phyloP scores from a whole-genome alignment of 2,329 filamentous ascomycete species.

The Amauroascus verrucosus region DNA sequence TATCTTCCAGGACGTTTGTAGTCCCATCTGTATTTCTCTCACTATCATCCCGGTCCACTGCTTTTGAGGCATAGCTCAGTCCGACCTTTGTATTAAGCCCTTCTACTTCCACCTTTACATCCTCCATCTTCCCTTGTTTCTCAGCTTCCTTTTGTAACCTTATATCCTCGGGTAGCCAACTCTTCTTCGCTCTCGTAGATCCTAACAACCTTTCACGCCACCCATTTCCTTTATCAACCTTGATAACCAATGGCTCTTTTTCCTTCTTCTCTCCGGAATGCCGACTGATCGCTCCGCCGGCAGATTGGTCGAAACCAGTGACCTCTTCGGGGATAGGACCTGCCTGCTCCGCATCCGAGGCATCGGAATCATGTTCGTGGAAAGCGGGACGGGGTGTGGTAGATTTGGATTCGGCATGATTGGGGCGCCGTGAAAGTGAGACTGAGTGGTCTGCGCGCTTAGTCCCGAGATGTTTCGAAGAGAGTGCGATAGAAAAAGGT shows the following conservation, averaged over 20 bases:
- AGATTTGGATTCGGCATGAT: constrained; percentile 8
- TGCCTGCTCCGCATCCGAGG: constrained; percentile 33
- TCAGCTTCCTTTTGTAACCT: constrained; percentile 39
- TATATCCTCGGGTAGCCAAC: constrained; percentile 49
- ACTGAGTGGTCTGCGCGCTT: constrained; percentile 16
- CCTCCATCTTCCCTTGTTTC: constrained; percentile 25
- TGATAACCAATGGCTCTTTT: constrained; percentile 60
- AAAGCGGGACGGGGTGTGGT: constrained; percentile 16
- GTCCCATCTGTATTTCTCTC: constrained; percentile 24
- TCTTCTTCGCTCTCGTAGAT: constrained; percentile 48
- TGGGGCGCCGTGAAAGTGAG: background rate
- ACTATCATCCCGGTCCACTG: constrained; percentile 16
- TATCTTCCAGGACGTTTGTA: constrained; percentile 24
- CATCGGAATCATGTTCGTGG: constrained; percentile 50
- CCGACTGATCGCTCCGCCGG: constrained; percentile 31
- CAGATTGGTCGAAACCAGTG: constrained; percentile 44
- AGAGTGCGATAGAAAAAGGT: constrained; percentile 35
- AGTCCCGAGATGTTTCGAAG: constrained; percentile 29
- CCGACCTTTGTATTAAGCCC: constrained; percentile 45
- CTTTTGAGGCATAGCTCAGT: constrained; percentile 40
- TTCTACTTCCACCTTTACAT: constrained; percentile 38
- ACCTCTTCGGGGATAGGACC: constrained; percentile 37
- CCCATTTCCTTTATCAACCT: constrained; percentile 78
- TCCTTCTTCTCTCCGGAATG: constrained; percentile 32
- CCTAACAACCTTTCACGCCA: constrained; percentile 40